A percentile compares a stretch with the other conserved stretches of the same genome.
Evolutionary conservation across 257 asterid species (phyloP).

Genomic region (Oldenlandia corymbosa): DNA sequence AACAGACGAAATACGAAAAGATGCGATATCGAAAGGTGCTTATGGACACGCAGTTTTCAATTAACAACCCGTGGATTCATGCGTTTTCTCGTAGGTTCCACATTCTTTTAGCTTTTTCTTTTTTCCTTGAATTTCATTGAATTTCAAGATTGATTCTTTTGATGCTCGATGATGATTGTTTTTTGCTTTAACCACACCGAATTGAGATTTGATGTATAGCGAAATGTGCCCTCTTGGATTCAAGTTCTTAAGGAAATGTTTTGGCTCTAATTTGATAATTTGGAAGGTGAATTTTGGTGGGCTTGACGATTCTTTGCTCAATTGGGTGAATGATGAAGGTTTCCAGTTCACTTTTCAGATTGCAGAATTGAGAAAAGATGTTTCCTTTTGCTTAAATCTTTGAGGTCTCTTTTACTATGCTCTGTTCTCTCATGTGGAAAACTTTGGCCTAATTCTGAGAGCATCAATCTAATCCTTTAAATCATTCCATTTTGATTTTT

Average conservation of each 20-base stretch:
- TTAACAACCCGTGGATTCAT: slow-evolving; percentile 31
- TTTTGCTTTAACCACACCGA: slow-evolving; percentile 92
- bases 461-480: slow-evolving; percentile 14
- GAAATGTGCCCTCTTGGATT: slow-evolving; percentile 26
- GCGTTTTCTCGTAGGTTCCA: slow-evolving; percentile 75
- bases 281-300: slow-evolving; percentile 8
- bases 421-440: slow-evolving; percentile 46
- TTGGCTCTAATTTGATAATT: slow-evolving; percentile 7
- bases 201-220: slow-evolving; percentile 21
- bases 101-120: slow-evolving; percentile 8
- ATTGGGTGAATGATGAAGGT: slow-evolving; percentile 35
- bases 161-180: slow-evolving; percentile 63
- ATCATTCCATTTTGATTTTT: neutral
- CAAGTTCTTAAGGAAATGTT: slow-evolving; percentile 22
- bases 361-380: slow-evolving; percentile 17
- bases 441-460: slow-evolving; percentile 55
- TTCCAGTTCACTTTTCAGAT: slow-evolving; percentile 5
- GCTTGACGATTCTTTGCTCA: slow-evolving; percentile 45
- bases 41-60: slow-evolving; percentile 64
- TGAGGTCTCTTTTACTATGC: slow-evolving; percentile 17
- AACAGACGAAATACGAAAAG: slow-evolving; percentile 32
- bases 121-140: neutral
- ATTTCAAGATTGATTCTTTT: neutral
- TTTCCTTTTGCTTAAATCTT: slow-evolving; percentile 29
- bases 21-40: slow-evolving; percentile 47